phyloP scores from a whole-genome alignment of 208 protist species.

The Crithidia brevicula region DNA sequence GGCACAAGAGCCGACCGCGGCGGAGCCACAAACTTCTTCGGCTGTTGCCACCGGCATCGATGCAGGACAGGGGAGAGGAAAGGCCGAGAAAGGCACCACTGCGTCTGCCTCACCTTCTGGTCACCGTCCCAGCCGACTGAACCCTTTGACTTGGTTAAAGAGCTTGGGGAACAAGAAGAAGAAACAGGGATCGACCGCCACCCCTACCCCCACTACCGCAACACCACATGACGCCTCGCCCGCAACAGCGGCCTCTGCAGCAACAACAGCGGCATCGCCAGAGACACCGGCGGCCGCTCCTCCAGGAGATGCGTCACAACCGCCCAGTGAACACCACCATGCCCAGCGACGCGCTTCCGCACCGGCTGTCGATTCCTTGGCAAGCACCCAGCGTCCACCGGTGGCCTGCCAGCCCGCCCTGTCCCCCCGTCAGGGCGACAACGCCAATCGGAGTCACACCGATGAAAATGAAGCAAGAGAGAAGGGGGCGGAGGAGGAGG shows the following conservation, averaged over 20 bases:
- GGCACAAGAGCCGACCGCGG: no score
- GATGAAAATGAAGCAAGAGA: neutral
- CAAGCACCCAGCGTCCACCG: no score
- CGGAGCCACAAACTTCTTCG: no score
- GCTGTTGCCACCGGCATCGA: no score
- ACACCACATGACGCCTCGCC: neutral
- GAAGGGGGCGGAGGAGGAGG: neutral
- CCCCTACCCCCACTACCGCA: neutral
- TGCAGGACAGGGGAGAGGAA: neutral
- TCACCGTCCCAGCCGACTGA: neutral
- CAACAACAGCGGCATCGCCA: no score
- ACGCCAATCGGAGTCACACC: neutral
- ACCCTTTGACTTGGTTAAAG: constrained; percentile 9
- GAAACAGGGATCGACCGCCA: neutral
- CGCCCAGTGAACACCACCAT: no score
- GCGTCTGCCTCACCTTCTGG: neutral
- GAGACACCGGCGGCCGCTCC: no score
- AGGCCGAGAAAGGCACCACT: neutral
- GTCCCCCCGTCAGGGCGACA: no score
- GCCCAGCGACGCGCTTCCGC: no score
- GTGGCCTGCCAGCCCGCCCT: no score
- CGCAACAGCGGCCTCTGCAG: neutral
- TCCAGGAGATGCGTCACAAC: no score
- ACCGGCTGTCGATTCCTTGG: no score
- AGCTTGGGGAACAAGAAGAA: neutral